Base-by-base conservation (phyloP, 352 stramenopile genomes). In the Peronospora farinosa region DNA sequence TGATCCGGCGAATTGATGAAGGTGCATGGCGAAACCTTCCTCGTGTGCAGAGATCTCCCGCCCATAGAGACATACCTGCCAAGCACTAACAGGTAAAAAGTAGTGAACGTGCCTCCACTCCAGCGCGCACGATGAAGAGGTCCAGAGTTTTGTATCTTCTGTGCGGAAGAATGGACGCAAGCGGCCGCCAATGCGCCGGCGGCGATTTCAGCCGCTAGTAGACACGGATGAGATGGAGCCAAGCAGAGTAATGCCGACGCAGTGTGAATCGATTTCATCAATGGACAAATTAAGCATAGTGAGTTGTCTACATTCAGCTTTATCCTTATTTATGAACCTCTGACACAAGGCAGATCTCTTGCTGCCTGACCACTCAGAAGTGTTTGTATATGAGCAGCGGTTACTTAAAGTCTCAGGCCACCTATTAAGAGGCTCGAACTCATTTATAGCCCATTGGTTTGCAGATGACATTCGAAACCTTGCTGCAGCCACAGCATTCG, bases 1-100 rank as follows among this genome's bases (percentile, higher is more conserved):
- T 92, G 13, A 87, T 92, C 42, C 79, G 82, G 12, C 72, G 66
- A 11, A 67, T 90, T 25, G 82, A 91, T 35, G 78, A 92, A 60
- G 72, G 54, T 23, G 61, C 77, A n/a, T 92, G 82, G 82, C 76
- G 72, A 36, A 89, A 92, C 45, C 44, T 92, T 41, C 82, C 82
- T 2, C 76, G 76, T 16, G 74, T 90, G 12, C 74, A 86, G 42
- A 66, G 74, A 31, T 85, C 78, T 23, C 78, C 78, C 3, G 72
- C 60, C 7, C 65, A 67, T 23, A 61, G 48, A 45, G 39, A 58
- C 21, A 38, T 32, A 23, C 13, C 12, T 19, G 21, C 32, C 37
- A 17, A 38, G 19, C 47, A 46, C 1, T 58, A 70, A 2, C 60
- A 51, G 1, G 30, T 59, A n/a, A 69, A 69, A 7, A 85, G 74